Conservation (phyloP, 768 basidiomycete genomes). For the Panaeolus cyanescens region DNA sequence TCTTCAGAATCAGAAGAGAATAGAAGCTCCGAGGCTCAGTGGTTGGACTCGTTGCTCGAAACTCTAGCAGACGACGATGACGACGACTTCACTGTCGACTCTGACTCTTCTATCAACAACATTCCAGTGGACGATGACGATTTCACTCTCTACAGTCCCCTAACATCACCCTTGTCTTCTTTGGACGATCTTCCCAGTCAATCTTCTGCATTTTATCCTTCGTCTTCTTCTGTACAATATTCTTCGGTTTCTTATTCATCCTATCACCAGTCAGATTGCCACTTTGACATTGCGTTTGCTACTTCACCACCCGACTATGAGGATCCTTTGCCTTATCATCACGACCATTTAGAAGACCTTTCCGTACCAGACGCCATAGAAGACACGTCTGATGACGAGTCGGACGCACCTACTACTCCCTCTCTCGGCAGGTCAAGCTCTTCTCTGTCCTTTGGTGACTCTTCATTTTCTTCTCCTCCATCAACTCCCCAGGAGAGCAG, state of each 20-base stretch:
- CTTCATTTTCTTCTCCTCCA: slow-evolving; percentile 48
- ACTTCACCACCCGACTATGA: slow-evolving; percentile 42
- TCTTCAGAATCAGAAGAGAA: slow-evolving; percentile 15
- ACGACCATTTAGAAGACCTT: slow-evolving; percentile 63
- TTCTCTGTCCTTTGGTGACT: slow-evolving; percentile 52
- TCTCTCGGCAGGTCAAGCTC: slow-evolving; percentile 59
- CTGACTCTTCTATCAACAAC: slow-evolving; percentile 47
- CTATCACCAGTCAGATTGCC: slow-evolving; percentile 46
- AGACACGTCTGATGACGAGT: slow-evolving; percentile 85
- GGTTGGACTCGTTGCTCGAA: slow-evolving; percentile 83
- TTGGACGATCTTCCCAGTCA: slow-evolving; percentile 71
- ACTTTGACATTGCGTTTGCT: slow-evolving; percentile 47
- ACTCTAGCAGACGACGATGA: slow-evolving; percentile 72
- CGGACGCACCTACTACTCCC: slow-evolving; percentile 67
- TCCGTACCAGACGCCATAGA: slow-evolving; percentile 81
- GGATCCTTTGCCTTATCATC: slow-evolving; percentile 65
- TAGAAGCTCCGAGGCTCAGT: slow-evolving; percentile 68
- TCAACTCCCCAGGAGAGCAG: slow-evolving; percentile 38
- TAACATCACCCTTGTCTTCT: slow-evolving; percentile 72
- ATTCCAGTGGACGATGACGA: slow-evolving; percentile 64
- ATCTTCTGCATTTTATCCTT: slow-evolving; percentile 41
- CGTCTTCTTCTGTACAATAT: slow-evolving; percentile 47
- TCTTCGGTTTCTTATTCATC: slow-evolving; percentile 49
- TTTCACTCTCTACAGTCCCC: slow-evolving; percentile 61
- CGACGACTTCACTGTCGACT: slow-evolving; percentile 51